phyloP scores from a whole-genome alignment of 2,329 filamentous ascomycete species.

The Grosmannia penicillata region DNA sequence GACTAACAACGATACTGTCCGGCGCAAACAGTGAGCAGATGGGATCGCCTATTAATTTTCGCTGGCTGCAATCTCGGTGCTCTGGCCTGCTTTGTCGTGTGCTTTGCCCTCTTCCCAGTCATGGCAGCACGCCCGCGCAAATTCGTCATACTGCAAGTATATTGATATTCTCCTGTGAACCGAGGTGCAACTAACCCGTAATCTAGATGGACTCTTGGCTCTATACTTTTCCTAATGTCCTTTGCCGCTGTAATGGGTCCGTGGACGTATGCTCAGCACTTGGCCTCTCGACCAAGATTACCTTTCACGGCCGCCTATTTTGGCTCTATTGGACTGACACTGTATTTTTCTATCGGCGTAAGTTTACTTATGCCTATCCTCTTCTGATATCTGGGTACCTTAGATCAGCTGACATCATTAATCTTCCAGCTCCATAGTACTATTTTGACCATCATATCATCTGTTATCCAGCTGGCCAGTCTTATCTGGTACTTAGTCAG shows the following conservation, averaged over 20 bases:
- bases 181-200: neutral
- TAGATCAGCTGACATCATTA: neutral
- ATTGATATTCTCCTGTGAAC: neutral
- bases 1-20: slow-evolving; percentile 11
- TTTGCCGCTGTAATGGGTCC: slow-evolving; percentile 95
- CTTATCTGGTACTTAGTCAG: slow-evolving; percentile 89
- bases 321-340: slow-evolving; percentile 75
- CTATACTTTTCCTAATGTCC: slow-evolving; percentile 74
- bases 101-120: slow-evolving; percentile 79
- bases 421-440: slow-evolving; percentile 59
- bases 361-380: no score
- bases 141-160: slow-evolving; percentile 90
- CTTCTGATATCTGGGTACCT: neutral
- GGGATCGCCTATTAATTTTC: slow-evolving; percentile 91
- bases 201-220: slow-evolving; percentile 84
- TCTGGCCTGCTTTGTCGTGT: slow-evolving; percentile 81
- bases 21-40: slow-evolving; percentile 65
- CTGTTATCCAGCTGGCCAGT: slow-evolving; percentile 69
- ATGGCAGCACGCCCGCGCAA: slow-evolving; percentile 73
- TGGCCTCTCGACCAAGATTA: slow-evolving; percentile 68
- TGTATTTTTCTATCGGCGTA: slow-evolving; percentile 88
- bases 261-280: slow-evolving; percentile 65
- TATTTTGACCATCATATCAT: slow-evolving; percentile 70
- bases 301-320: slow-evolving; percentile 94
- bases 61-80: slow-evolving; percentile 80